These are phyloP conservation scores for Cercospora berteroae DNA, from an alignment of 2,329 filamentous ascomycete genomes.

Conservation along the genomic window DNA sequence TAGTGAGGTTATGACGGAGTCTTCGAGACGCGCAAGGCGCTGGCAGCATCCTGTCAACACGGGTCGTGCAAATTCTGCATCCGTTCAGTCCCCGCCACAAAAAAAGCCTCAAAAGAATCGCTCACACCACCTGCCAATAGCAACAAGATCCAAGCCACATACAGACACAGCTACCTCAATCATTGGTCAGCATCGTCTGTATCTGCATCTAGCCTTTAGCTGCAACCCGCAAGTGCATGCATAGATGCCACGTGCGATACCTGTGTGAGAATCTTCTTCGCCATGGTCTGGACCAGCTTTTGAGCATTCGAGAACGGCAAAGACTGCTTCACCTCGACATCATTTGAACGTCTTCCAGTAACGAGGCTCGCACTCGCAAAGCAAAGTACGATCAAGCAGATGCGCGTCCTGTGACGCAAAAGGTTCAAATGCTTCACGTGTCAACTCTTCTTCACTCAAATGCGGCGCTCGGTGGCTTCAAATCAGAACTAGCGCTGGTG, in stretches of 20 bases:
- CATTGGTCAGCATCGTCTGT: background rate
- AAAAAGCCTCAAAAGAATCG: background rate
- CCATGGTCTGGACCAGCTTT: background rate
- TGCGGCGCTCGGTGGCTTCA: background rate
- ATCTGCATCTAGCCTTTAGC: background rate
- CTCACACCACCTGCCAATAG: background rate
- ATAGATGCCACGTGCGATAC: background rate
- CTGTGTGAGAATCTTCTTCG: background rate
- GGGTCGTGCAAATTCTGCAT: background rate
- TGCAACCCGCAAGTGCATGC: background rate
- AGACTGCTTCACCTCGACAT: background rate
- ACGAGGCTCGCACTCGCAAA: background rate
- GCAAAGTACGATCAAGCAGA: background rate
- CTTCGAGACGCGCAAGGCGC: too few species aligned
- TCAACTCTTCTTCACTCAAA: background rate
- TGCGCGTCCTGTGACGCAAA: background rate
- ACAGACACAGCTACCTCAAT: background rate
- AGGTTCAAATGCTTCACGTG: background rate
- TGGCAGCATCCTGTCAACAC: background rate
- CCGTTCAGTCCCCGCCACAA: background rate
- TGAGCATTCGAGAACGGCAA: background rate
- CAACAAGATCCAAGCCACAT: background rate
- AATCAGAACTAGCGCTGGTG: background rate
- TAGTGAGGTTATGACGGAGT: too few species aligned
- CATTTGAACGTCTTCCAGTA: background rate